Conservation (phyloP, 129 eudicot species). For the Artemisia argyi region DNA sequence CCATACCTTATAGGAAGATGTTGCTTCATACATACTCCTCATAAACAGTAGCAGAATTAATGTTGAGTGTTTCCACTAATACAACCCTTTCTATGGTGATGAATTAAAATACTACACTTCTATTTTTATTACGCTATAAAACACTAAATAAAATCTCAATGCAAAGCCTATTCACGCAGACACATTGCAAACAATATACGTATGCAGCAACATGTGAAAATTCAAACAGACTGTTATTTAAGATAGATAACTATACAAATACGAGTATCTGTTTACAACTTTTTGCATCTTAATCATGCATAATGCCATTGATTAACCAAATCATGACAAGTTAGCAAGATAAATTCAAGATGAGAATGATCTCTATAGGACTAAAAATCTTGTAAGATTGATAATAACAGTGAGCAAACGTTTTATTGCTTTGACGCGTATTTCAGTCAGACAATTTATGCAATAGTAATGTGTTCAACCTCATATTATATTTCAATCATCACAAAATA, state of each 20-base stretch:
- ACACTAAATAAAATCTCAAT: neutral
- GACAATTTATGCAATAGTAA: slow-evolving; percentile 7
- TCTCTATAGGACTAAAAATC: neutral
- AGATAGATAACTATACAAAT: neutral
- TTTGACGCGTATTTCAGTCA: slow-evolving; percentile 7
- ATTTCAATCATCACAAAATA: neutral
- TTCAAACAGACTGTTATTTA: too few species aligned
- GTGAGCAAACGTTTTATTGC: neutral
- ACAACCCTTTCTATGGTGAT: too few species aligned
- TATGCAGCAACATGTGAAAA: neutral
- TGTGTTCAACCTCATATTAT: slow-evolving; percentile 1
- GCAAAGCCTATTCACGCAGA: too few species aligned
- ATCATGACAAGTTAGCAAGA: neutral
- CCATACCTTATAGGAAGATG: too few species aligned
- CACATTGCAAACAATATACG: too few species aligned
- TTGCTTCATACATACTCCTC: too few species aligned
- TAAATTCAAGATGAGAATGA: slow-evolving; percentile 20
- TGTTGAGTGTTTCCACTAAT: too few species aligned
- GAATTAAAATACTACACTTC: too few species aligned
- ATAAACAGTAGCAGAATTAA: too few species aligned
- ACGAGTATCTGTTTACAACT: too few species aligned
- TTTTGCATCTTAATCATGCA: too few species aligned
- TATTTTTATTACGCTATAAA: neutral
- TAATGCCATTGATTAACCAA: slow-evolving; percentile 8
- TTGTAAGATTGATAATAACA: too few species aligned